A percentile compares a stretch with the other conserved stretches of the same genome.
Conservation (phyloP, 805 yeast genomes). For the Lipomyces orientalis region DNA sequence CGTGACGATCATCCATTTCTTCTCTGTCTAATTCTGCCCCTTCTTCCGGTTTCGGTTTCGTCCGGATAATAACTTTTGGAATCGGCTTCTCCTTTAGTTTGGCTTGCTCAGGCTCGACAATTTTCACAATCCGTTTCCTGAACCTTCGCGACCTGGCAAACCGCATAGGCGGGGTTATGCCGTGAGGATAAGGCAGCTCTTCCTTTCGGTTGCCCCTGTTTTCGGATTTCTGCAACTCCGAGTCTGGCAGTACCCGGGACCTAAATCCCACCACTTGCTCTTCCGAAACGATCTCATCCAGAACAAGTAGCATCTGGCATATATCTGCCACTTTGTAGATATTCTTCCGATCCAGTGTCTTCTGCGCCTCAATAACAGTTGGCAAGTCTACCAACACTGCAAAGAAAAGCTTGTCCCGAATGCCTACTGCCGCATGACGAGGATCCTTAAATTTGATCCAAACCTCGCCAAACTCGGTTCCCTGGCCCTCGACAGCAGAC, state of each 20-base stretch:
- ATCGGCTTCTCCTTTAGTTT: conserved; percentile 28
- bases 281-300: conserved; percentile 59
- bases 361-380: conserved; percentile 82
- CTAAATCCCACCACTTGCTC: conserved; percentile 46
- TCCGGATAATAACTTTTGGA: conserved; percentile 30
- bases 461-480: conserved; percentile 72
- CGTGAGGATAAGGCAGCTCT: conserved; percentile 62
- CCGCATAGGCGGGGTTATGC: conserved; percentile 80
- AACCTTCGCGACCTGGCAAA: conserved; percentile 72
- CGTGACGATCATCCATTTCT: conserved; percentile 26
- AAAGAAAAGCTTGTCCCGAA: conserved; percentile 74
- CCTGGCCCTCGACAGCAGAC: conserved; percentile 41
- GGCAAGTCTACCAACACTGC: conserved; percentile 91
- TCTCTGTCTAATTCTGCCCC: conserved; percentile 42
- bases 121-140: conserved; percentile 68
- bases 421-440: conserved; percentile 74
- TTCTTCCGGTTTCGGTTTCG: conserved; percentile 46
- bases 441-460: conserved; percentile 83
- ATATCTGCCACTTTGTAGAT: conserved; percentile 85
- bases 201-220: conserved; percentile 30
- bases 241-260: conserved; percentile 41
- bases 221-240: conserved; percentile 35
- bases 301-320: conserved; percentile 80
- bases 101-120: conserved; percentile 15
- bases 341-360: conserved; percentile 87